These are phyloP conservation scores for Lepidium sativum DNA, from an alignment of 345 rosid genomes.

Conservation along the genomic window DNA sequence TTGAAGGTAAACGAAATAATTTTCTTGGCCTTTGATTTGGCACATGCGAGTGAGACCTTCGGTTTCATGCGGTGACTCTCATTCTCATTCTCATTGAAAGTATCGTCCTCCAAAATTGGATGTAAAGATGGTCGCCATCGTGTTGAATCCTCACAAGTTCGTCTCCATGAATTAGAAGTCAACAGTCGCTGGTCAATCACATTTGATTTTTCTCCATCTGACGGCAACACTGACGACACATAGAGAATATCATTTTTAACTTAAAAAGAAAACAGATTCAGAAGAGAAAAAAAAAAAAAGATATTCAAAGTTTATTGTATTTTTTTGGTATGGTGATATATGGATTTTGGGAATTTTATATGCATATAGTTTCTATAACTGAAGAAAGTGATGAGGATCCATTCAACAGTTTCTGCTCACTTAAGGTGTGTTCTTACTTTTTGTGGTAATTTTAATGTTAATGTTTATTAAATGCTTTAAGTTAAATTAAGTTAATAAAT, in stretches of 20 bases:
- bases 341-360: neutral
- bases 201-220: neutral
- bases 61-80: neutral
- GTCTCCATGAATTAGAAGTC: neutral
- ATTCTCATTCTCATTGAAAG: too few species aligned
- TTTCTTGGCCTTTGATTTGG: constrained; percentile 1
- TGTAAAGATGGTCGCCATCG: constrained; percentile 25
- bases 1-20: neutral
- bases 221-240: constrained; percentile 12
- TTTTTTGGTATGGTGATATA: neutral
- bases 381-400: neutral
- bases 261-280: neutral
- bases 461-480: neutral
- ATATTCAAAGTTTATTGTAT: neutral
- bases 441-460: neutral
- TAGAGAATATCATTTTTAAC: neutral
- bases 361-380: neutral
- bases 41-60: neutral
- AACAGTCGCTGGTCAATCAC: neutral
- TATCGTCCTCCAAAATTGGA: constrained; percentile 8
- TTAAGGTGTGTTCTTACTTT: neutral
- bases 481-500: neutral
- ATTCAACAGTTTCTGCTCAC: constrained; percentile 1
- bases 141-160: neutral
- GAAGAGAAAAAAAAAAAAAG: too few species aligned